Conservation (phyloP, 768 basidiomycete species). For the Leccinum boreale region DNA sequence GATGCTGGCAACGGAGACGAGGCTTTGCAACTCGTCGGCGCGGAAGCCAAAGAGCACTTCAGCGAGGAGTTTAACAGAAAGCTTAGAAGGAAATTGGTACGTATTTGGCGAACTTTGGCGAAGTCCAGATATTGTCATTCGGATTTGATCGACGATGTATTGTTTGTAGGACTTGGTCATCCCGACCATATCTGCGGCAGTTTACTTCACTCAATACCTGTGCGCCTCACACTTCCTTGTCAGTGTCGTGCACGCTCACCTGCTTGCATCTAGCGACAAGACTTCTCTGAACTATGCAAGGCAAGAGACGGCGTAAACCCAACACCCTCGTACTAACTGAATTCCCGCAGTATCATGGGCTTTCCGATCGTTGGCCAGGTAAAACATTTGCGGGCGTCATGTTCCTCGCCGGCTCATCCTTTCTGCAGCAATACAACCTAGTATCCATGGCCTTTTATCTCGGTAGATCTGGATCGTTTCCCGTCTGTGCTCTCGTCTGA, state of each 20-base stretch:
- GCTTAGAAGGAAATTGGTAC: slow-evolving; percentile 57
- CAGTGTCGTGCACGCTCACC: background rate
- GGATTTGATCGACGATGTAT: background rate
- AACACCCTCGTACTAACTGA: slow-evolving; percentile 1
- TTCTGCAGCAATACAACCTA: slow-evolving; percentile 56
- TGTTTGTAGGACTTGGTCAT: slow-evolving; percentile 46
- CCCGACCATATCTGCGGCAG: slow-evolving; percentile 55
- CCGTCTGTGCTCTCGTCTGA: slow-evolving; percentile 1
- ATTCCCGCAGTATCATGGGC: slow-evolving; percentile 51
- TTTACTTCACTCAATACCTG: slow-evolving; percentile 69
- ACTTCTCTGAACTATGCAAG: slow-evolving; percentile 70
- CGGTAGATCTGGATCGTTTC: slow-evolving; percentile 31
- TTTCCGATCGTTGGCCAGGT: slow-evolving; percentile 64
- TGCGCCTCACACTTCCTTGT: slow-evolving; percentile 27
- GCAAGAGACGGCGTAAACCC: slow-evolving; percentile 24
- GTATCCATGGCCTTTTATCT: slow-evolving; percentile 64
- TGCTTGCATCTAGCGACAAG: slow-evolving; percentile 49
- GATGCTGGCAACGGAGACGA: slow-evolving; percentile 51
- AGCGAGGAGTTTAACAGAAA: slow-evolving; percentile 58
- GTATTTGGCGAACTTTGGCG: slow-evolving; percentile 4
- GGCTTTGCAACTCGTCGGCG: slow-evolving; percentile 57
- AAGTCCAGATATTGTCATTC: background rate
- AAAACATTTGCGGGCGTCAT: background rate
- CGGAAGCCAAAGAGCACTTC: slow-evolving; percentile 47
- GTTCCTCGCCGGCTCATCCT: background rate